Percentiles rank a stretch among this genome's conserved stretches.
These are phyloP conservation scores for Nitzschia sp. DNA, from an alignment of 108 stramenopile species.

Conservation along the genomic window DNA sequence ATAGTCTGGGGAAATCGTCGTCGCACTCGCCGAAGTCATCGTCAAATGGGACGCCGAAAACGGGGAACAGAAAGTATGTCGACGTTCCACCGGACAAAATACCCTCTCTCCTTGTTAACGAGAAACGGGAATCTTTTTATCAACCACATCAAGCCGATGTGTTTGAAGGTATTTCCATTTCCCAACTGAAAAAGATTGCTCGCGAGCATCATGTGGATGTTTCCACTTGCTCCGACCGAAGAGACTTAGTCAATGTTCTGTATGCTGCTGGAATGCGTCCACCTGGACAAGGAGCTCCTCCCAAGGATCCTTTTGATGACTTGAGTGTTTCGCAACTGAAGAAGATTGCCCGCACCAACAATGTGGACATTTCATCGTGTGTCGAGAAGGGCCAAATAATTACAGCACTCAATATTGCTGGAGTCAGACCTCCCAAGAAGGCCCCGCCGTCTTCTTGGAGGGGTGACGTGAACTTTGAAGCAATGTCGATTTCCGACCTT, in stretches of 20 bases:
- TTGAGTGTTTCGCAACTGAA: slow-evolving; percentile 2
- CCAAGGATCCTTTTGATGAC: not conserved
- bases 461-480: not conserved
- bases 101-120: not conserved
- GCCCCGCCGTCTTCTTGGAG: not conserved
- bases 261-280: slow-evolving; percentile 1
- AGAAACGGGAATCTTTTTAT: not conserved
- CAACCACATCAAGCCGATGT: not conserved
- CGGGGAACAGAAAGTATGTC: not conserved
- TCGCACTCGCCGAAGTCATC: not conserved
- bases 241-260: slow-evolving; percentile 5
- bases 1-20: slow-evolving; percentile 2
- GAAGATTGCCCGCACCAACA: not conserved
- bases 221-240: slow-evolving; percentile 2
- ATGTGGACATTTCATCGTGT: slow-evolving; percentile 6
- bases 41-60: not conserved
- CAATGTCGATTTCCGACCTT: not conserved
- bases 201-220: not conserved
- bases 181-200: slow-evolving; percentile 3
- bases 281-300: not conserved
- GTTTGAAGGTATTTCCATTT: slow-evolving; percentile 2
- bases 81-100: not conserved
- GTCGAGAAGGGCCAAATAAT: slow-evolving; percentile 2
- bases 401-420: not conserved
- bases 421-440: not conserved